Evolutionary conservation across 306 rosid species (phyloP).

Genomic region (Fragaria iinumae): DNA sequence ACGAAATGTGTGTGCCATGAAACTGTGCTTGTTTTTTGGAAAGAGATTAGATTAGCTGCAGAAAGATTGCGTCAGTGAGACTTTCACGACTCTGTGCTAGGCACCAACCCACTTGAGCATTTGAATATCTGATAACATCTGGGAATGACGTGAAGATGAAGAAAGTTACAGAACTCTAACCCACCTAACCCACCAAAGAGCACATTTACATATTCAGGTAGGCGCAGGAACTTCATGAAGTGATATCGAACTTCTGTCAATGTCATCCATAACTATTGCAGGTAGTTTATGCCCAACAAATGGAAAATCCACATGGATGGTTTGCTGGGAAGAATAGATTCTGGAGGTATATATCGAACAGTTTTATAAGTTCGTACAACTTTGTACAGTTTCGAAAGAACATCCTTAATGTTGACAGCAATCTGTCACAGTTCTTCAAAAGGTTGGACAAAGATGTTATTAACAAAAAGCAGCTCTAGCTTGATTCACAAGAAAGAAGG

Average conservation of each 20-base stretch:
- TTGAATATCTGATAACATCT: neutral
- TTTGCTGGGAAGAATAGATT: neutral
- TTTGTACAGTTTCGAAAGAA: neutral
- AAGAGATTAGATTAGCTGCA: neutral
- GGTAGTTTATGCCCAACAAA: neutral
- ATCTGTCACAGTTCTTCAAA: neutral
- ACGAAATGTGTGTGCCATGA: neutral
- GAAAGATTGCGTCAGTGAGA: neutral
- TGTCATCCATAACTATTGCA: neutral
- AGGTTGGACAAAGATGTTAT: neutral
- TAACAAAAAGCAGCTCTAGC: neutral
- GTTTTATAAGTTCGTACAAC: too few species aligned
- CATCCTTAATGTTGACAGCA: neutral
- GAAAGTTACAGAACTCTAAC: constrained; percentile 1
- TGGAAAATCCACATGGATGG: neutral
- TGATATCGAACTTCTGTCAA: neutral
- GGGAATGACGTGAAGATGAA: neutral
- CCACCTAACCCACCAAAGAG: neutral
- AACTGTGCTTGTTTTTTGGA: neutral
- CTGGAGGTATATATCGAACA: neutral
- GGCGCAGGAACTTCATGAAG: neutral
- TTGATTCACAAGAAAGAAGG: neutral
- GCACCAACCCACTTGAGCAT: neutral
- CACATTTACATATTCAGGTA: neutral
- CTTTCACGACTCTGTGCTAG: neutral